These are phyloP conservation scores for Cercophora newfieldiana DNA, from an alignment of 495 filamentous ascomycete genomes.

Conservation along the genomic window DNA sequence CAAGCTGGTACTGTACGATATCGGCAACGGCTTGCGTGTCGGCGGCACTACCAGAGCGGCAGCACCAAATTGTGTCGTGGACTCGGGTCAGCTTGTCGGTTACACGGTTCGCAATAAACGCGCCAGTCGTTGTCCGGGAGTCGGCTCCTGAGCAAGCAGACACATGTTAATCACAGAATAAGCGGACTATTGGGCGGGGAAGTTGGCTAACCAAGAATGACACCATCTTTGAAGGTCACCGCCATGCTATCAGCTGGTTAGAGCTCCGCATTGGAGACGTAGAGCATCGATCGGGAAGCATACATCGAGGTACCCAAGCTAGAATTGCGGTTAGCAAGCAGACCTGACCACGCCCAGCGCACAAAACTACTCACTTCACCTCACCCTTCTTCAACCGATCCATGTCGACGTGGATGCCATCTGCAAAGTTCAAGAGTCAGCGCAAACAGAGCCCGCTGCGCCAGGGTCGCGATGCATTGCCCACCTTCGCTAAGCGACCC, in stretches of 20 bases:
- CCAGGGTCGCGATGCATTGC: slow-evolving; percentile 25
- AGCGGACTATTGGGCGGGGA: not conserved
- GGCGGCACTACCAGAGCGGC: slow-evolving; percentile 91
- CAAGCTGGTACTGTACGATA: slow-evolving; percentile 94
- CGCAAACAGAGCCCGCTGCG: not conserved
- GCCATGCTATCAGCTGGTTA: slow-evolving; percentile 62
- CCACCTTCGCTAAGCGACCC: slow-evolving; percentile 73
- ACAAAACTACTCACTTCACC: slow-evolving; percentile 64
- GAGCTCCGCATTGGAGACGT: slow-evolving; percentile 5
- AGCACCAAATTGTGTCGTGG: slow-evolving; percentile 99
- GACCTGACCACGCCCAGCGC: not conserved
- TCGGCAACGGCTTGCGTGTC: slow-evolving; percentile 98
- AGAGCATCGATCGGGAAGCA: slow-evolving; percentile 38
- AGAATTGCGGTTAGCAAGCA: slow-evolving; percentile 26
- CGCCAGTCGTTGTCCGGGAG: slow-evolving; percentile 96
- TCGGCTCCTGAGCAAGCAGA: slow-evolving; percentile 64
- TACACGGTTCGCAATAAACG: slow-evolving; percentile 98
- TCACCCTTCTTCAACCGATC: slow-evolving; percentile 62
- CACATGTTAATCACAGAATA: slow-evolving; percentile 7
- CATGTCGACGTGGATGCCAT: slow-evolving; percentile 99
- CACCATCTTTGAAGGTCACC: slow-evolving; percentile 95
- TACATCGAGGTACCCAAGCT: slow-evolving; percentile 98
- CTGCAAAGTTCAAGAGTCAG: slow-evolving; percentile 48
- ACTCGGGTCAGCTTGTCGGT: slow-evolving; percentile 99
- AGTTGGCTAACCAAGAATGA: slow-evolving; percentile 70